These are phyloP conservation scores for Fusarium sp. DNA, from an alignment of 2,329 filamentous ascomycete species.

Conservation along the genomic window DNA sequence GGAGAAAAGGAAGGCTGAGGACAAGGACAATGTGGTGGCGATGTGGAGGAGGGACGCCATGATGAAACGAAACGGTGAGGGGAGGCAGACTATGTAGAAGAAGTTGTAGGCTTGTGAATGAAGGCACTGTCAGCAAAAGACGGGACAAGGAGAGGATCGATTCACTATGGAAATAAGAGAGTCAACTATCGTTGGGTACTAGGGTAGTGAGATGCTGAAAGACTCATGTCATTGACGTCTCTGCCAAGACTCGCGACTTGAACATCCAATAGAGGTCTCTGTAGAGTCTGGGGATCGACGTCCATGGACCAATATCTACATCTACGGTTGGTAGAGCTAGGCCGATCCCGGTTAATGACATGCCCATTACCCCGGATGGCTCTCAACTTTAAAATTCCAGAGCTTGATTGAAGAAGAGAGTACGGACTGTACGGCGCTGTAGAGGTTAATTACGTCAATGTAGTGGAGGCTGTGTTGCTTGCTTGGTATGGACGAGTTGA, in stretches of 20 bases:
- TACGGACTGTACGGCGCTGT: no score
- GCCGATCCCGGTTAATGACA: slow-evolving; percentile 11
- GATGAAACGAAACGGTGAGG: slow-evolving; percentile 9
- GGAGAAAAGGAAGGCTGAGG: slow-evolving; percentile 13
- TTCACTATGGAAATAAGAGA: slow-evolving; percentile 7
- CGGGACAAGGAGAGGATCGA: neutral
- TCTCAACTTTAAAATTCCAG: neutral
- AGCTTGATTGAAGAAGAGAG: slow-evolving; percentile 5
- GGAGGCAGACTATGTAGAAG: neutral
- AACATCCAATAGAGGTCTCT: slow-evolving; percentile 7
- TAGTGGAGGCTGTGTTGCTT: slow-evolving; percentile 4
- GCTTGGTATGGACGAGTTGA: neutral
- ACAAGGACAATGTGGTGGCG: slow-evolving; percentile 12
- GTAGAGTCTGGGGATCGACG: neutral
- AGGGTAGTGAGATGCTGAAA: no score
- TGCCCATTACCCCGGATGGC: slow-evolving; percentile 15
- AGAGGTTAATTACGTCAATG: neutral
- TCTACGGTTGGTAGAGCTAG: no score
- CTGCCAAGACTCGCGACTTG: slow-evolving; percentile 10
- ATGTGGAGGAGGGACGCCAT: slow-evolving; percentile 28
- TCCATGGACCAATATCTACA: neutral
- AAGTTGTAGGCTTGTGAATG: neutral
- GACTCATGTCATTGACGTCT: slow-evolving; percentile 12
- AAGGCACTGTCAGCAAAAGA: neutral
- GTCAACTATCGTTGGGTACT: no score